Evolutionary conservation across 208 protist genomes (phyloP).

Genomic region (Trypanosoma scelopori): DNA sequence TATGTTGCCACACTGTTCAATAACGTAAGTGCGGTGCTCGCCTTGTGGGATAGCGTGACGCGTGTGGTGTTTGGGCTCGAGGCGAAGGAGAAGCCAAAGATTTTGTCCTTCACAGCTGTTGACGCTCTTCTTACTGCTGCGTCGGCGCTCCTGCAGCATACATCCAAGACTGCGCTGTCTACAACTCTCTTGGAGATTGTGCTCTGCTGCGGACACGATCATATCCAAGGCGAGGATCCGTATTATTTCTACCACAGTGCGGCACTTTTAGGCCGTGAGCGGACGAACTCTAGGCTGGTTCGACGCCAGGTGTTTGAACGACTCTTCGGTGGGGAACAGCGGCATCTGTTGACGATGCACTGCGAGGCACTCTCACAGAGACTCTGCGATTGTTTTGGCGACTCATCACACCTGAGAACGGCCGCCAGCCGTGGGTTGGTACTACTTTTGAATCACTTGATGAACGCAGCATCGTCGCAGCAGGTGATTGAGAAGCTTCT

Average conservation of each 20-base stretch:
- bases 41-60: conserved; percentile 67
- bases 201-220: conserved; percentile 75
- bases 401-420: conserved; percentile 40
- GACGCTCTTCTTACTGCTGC: conserved; percentile 40
- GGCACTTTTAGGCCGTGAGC: conserved; percentile 21
- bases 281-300: conserved; percentile 23
- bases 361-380: conserved; percentile 32
- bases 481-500: conserved; percentile 39
- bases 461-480: conserved; percentile 30
- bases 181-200: conserved; percentile 60
- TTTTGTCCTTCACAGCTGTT: conserved; percentile 47
- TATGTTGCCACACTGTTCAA: conserved; percentile 24
- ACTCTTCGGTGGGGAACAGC: conserved; percentile 37
- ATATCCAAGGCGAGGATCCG: conserved; percentile 68
- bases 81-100: conserved; percentile 36
- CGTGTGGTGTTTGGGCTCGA: conserved; percentile 64
- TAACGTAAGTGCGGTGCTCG: conserved; percentile 33
- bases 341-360: conserved; percentile 52
- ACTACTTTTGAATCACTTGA: conserved; percentile 50
- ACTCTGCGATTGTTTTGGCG: conserved; percentile 32
- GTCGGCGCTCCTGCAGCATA: conserved; percentile 51
- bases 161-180: conserved; percentile 26
- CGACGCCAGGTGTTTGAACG: conserved; percentile 17
- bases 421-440: conserved; percentile 75
- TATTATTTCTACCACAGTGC: conserved; percentile 48